These are phyloP conservation scores for Nicotiana tabacum DNA, from an alignment of 257 asterid species.

Conservation along the genomic window DNA sequence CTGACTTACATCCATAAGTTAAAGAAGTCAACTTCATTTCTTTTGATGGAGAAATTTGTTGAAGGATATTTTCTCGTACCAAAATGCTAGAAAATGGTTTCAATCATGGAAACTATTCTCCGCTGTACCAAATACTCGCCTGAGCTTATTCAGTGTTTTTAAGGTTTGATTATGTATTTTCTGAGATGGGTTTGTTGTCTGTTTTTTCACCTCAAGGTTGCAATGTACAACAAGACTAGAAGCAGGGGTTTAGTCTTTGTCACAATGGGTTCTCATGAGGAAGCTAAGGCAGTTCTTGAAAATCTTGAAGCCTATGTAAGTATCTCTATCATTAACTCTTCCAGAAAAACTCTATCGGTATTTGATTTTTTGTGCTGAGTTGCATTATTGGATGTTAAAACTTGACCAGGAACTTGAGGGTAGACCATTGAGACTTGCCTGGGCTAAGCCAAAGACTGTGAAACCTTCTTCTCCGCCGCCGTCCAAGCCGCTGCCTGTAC, in stretches of 20 bases:
- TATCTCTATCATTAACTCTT: slow-evolving; percentile 3
- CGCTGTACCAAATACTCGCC: not conserved
- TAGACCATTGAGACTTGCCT: slow-evolving; percentile 63
- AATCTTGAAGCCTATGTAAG: slow-evolving; percentile 63
- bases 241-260: slow-evolving; percentile 89
- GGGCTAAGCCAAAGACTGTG: slow-evolving; percentile 71
- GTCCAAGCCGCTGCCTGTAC: slow-evolving; percentile 53
- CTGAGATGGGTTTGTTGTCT: slow-evolving; percentile 11
- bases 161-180: not conserved
- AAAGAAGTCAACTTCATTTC: not conserved
- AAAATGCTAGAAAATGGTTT: not conserved
- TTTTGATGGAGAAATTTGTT: not conserved
- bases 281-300: slow-evolving; percentile 64
- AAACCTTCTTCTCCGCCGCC: slow-evolving; percentile 30
- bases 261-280: slow-evolving; percentile 82
- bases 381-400: not conserved
- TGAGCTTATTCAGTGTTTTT: not conserved
- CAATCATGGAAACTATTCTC: not conserved
- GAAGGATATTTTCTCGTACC: not conserved
- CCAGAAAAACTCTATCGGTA: not conserved
- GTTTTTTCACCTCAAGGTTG: slow-evolving; percentile 36
- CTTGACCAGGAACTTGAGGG: slow-evolving; percentile 65
- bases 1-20: not conserved
- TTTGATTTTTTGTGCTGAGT: not conserved
- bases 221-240: slow-evolving; percentile 75